Conservation (phyloP, 768 basidiomycete genomes). For the Leucosporidium creatinivorum region DNA sequence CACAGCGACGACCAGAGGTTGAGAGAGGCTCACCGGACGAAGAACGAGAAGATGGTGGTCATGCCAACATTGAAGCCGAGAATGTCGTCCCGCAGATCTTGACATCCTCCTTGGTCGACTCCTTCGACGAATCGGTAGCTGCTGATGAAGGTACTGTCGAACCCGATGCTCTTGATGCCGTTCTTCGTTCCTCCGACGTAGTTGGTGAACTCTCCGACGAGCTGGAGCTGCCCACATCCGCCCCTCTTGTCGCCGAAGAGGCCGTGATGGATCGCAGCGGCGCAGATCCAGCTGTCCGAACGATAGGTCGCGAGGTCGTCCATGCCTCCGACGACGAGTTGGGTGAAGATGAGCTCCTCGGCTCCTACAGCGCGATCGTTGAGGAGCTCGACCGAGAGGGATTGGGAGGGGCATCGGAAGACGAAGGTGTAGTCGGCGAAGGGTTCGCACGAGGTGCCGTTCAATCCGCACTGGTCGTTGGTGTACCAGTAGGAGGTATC, state of each 20-base stretch:
- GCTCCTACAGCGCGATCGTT: conserved; percentile 69
- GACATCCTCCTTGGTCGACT: conserved; percentile 55
- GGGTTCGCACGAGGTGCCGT: conserved; percentile 60
- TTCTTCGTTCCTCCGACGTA: conserved; percentile 56
- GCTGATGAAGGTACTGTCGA: conserved; percentile 66
- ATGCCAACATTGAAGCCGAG: conserved; percentile 66
- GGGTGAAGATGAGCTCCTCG: conserved; percentile 57
- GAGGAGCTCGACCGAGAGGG: conserved; percentile 56
- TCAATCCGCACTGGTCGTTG: conserved; percentile 64
- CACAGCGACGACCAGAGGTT: conserved; percentile 54
- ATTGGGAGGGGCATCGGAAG: conserved; percentile 74
- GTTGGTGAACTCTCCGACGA: conserved; percentile 65
- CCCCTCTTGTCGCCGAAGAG: conserved; percentile 52
- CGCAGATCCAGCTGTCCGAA: conserved; percentile 76
- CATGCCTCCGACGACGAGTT: conserved; percentile 78
- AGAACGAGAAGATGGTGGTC: conserved; percentile 59
- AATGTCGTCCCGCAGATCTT: conserved; percentile 62
- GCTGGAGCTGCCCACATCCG: conserved; percentile 65
- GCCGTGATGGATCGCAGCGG: conserved; percentile 73
- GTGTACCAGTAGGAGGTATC: conserved; percentile 64
- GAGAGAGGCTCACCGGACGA: conserved; percentile 66
- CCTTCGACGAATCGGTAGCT: conserved; percentile 55
- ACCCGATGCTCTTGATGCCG: conserved; percentile 64
- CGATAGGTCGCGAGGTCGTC: conserved; percentile 65
- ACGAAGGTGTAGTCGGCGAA: conserved; percentile 57